A percentile compares a stretch with the other conserved stretches of the same genome.
Conservation (phyloP, 768 basidiomycete species). For the Suillus variegatus region DNA sequence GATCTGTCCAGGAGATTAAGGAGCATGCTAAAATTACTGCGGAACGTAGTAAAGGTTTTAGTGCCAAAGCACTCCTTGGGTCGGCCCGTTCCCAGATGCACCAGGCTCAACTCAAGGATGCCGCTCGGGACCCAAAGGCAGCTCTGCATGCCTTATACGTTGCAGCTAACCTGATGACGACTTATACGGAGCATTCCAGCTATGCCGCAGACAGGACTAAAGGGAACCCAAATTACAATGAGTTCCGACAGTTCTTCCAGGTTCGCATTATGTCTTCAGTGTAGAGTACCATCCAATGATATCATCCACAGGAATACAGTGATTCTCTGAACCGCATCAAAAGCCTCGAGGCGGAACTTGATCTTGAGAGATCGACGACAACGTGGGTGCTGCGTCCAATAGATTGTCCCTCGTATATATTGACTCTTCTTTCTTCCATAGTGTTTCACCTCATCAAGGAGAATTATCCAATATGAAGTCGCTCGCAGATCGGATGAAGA, state of each 20-base stretch:
- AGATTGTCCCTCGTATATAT: constrained; percentile 16
- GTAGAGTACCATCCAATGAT: constrained; percentile 14
- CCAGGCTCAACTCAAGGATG: constrained; percentile 53
- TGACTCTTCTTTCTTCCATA: constrained; percentile 9
- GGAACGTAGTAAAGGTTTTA: constrained; percentile 55
- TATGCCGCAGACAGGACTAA: constrained; percentile 51
- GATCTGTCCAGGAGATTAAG: constrained; percentile 48
- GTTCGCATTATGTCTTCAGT: constrained; percentile 40
- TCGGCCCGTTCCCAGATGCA: constrained; percentile 59
- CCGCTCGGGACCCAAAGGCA: constrained; percentile 57
- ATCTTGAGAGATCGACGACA: constrained; percentile 42
- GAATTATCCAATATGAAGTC: constrained; percentile 46
- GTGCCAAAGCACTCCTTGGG: constrained; percentile 61
- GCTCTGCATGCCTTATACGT: constrained; percentile 63
- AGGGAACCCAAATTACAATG: constrained; percentile 58
- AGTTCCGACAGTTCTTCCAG: constrained; percentile 64
- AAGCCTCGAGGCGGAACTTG: constrained; percentile 47
- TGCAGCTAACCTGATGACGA: constrained; percentile 57
- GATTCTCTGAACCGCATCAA: constrained; percentile 43
- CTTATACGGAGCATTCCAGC: constrained; percentile 62
- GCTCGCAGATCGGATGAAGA: constrained; percentile 81
- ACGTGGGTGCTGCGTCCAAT: constrained; percentile 24
- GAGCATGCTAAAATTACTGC: constrained; percentile 48
- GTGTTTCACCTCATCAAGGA: constrained; percentile 13
- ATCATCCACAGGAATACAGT: constrained; percentile 37